Conservation (phyloP, 495 filamentous ascomycete genomes). For the Immersiella caudata region DNA sequence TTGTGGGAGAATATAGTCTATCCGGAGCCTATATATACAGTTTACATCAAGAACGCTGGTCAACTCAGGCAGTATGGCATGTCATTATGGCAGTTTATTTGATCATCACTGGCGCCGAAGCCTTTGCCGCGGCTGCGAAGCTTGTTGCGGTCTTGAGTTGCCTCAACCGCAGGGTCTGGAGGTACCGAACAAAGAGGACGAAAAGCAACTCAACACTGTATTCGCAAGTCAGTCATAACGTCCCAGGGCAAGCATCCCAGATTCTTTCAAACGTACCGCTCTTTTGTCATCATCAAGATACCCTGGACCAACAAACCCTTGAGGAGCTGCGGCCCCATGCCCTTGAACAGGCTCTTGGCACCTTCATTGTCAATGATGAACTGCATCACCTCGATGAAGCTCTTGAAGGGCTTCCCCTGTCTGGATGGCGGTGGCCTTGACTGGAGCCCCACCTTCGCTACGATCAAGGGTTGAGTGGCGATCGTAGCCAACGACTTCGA, state of each 20-base stretch:
- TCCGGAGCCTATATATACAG: conserved; percentile 13
- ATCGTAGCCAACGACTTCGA: conserved; percentile 94
- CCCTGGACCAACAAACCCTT: conserved; percentile 96
- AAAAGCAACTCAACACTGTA: conserved; percentile 86
- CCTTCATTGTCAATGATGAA: conserved; percentile 93
- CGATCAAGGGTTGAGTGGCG: conserved; percentile 92
- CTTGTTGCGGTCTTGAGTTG: conserved; percentile 71
- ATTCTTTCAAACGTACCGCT: conserved; percentile 64
- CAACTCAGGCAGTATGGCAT: not conserved
- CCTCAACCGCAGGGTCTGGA: conserved; percentile 69
- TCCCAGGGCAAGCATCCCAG: not conserved
- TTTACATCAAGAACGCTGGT: conserved; percentile 1
- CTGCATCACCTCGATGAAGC: conserved; percentile 90
- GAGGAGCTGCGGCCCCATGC: conserved; percentile 88
- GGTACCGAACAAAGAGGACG: conserved; percentile 79
- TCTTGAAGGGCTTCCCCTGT: conserved; percentile 90
- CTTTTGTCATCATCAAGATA: conserved; percentile 99
- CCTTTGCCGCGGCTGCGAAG: conserved; percentile 54
- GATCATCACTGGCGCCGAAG: conserved; percentile 47
- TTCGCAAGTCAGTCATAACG: conserved; percentile 28
- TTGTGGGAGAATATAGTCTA: conserved; percentile 7
- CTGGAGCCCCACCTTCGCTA: conserved; percentile 96
- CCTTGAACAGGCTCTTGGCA: conserved; percentile 82
- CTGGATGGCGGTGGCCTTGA: conserved; percentile 84
- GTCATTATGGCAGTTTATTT: conserved; percentile 40